Conservation (phyloP, 345 rosid species). For the Hevea brasiliensis region DNA sequence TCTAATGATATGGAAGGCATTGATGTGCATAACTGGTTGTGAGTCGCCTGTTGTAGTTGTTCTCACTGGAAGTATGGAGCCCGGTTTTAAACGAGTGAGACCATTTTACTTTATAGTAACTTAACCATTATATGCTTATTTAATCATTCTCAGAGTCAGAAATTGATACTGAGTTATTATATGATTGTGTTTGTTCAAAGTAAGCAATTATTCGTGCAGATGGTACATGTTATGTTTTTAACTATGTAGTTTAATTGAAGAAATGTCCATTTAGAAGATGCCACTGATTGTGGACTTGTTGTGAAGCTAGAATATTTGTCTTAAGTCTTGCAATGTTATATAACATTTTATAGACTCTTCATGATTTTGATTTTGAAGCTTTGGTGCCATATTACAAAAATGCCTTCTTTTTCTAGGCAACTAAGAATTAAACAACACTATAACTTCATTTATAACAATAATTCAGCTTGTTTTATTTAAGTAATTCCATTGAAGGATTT, state of each 20-base stretch:
- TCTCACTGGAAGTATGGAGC: conserved; percentile 80
- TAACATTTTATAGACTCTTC: not conserved
- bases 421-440: too few relatives aligned
- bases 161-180: not conserved
- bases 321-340: too few relatives aligned
- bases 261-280: too few relatives aligned
- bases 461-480: not conserved
- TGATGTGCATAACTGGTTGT: conserved; percentile 66
- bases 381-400: not conserved
- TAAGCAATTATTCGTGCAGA: too few relatives aligned
- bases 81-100: conserved; percentile 65
- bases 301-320: too few relatives aligned
- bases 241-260: too few relatives aligned
- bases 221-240: too few relatives aligned
- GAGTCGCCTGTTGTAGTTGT: conserved; percentile 84
- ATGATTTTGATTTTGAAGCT: not conserved
- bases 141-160: not conserved
- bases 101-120: not conserved
- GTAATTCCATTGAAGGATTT: too few relatives aligned
- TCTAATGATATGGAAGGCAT: conserved; percentile 72
- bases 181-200: too few relatives aligned
- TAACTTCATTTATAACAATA: not conserved
- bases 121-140: not conserved
- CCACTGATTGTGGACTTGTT: too few relatives aligned
- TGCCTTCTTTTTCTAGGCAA: too few relatives aligned